phyloP scores from a whole-genome alignment of 192 early-diverging fungal species.

The Jimgerdemannia lactiflua region DNA sequence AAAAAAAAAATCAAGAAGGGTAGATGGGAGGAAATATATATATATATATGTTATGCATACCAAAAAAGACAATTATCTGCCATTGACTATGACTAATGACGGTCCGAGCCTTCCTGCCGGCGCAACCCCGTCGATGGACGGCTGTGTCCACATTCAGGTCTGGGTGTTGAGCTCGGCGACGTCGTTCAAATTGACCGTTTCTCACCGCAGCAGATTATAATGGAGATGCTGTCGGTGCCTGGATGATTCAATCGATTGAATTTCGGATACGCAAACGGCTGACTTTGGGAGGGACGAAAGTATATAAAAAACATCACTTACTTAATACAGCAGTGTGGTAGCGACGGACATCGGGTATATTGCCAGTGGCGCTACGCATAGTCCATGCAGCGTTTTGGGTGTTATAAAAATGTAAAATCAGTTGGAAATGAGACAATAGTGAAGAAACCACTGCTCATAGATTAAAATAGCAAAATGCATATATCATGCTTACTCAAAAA shows the following conservation, averaged over 20 bases:
- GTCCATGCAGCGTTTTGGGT: background rate
- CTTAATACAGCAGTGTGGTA: background rate
- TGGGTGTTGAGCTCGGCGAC: background rate
- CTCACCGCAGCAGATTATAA: background rate
- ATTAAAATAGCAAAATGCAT: too few species aligned
- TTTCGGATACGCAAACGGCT: too few species aligned
- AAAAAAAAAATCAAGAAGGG: background rate
- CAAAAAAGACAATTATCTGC: background rate
- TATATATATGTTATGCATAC: background rate
- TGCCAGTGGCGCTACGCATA: background rate
- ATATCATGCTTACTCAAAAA: background rate
- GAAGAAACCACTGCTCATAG: too few species aligned
- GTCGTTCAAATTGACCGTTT: background rate
- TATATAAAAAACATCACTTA: background rate
- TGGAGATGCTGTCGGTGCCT: background rate
- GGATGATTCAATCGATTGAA: background rate
- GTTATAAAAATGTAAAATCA: background rate
- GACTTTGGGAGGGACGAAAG: background rate
- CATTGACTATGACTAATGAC: background rate
- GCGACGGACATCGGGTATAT: background rate
- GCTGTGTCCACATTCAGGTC: background rate
- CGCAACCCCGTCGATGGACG: background rate
- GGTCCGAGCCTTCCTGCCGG: background rate
- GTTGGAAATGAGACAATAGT: background rate
- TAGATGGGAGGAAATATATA: background rate